Conservation (phyloP, 2,329 filamentous ascomycete species). For the Pyricularia sp. region DNA sequence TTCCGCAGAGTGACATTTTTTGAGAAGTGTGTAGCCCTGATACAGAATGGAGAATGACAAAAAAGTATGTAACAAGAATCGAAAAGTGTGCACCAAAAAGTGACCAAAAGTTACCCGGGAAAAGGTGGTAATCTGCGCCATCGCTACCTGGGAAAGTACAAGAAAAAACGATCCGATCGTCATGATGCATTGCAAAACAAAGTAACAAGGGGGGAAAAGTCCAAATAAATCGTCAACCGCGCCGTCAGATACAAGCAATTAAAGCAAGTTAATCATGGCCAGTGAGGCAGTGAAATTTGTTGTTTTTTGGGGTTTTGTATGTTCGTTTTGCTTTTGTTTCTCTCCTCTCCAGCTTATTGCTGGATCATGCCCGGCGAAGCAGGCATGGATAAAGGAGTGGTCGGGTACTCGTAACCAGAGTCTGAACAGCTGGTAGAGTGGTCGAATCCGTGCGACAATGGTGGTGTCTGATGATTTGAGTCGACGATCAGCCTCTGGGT, state of each 20-base stretch:
- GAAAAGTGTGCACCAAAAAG: background rate
- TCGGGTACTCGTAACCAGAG: conserved; percentile 52
- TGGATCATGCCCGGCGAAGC: conserved; percentile 49
- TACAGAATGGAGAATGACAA: background rate
- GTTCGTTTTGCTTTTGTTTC: background rate
- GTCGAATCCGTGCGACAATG: conserved; percentile 65
- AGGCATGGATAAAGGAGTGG: conserved; percentile 66
- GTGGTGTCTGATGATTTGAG: conserved; percentile 57
- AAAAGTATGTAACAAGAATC: background rate
- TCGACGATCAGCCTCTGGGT: background rate
- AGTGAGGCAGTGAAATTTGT: background rate
- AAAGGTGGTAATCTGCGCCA: background rate
- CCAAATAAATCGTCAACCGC: background rate
- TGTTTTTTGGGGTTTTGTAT: background rate
- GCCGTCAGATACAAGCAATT: background rate
- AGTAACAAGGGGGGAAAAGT: background rate
- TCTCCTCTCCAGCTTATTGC: conserved; percentile 8
- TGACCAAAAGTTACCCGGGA: background rate
- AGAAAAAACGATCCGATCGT: background rate
- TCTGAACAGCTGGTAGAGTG: conserved; percentile 56
- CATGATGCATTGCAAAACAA: background rate
- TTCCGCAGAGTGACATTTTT: background rate
- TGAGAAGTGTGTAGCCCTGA: background rate
- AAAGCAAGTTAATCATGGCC: background rate
- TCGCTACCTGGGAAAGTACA: background rate